Evolutionary conservation across 2,329 filamentous ascomycete genomes (phyloP).

Genomic region (Sporothrix sp.): DNA sequence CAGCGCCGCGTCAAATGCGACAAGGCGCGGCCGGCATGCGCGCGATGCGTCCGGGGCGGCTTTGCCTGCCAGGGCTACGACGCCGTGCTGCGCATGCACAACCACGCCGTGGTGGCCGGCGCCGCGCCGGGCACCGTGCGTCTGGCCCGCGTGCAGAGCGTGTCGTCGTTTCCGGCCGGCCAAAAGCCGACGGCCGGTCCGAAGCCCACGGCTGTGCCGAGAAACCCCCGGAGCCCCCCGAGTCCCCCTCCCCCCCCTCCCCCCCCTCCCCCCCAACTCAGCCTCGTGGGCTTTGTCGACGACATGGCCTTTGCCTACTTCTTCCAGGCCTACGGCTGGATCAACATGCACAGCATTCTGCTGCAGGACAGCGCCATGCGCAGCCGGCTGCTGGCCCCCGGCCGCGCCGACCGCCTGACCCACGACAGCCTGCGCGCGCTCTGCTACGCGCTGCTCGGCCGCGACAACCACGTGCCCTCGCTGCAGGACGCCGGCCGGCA

Average conservation of each 20-base stretch:
- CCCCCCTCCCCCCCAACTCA: slow-evolving; percentile 14
- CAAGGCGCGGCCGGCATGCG: slow-evolving; percentile 19
- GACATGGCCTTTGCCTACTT: slow-evolving; percentile 23
- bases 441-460: slow-evolving; percentile 18
- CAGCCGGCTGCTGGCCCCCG: slow-evolving; percentile 10
- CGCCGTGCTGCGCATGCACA: slow-evolving; percentile 22
- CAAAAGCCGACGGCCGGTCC: neutral
- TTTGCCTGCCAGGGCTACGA: slow-evolving; percentile 22
- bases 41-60: slow-evolving; percentile 20
- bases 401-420: slow-evolving; percentile 7
- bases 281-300: slow-evolving; percentile 20
- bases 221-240: too few relatives aligned
- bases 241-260: too few relatives aligned
- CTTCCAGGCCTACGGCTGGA: slow-evolving; percentile 23
- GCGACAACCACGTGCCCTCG: slow-evolving; percentile 14
- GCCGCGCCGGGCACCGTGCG: slow-evolving; percentile 19
- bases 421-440: slow-evolving; percentile 19
- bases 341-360: slow-evolving; percentile 23
- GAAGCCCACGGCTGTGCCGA: neutral
- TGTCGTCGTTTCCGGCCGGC: slow-evolving; percentile 18
- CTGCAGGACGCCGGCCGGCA: slow-evolving; percentile 14
- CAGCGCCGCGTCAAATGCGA: slow-evolving; percentile 23
- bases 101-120: slow-evolving; percentile 20
- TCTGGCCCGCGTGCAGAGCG: slow-evolving; percentile 18
- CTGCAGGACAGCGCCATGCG: slow-evolving; percentile 20